Percentiles rank a stretch among this genome's conserved stretches.
Conservation (phyloP, 768 basidiomycete species). For the Lactarius tabidus region DNA sequence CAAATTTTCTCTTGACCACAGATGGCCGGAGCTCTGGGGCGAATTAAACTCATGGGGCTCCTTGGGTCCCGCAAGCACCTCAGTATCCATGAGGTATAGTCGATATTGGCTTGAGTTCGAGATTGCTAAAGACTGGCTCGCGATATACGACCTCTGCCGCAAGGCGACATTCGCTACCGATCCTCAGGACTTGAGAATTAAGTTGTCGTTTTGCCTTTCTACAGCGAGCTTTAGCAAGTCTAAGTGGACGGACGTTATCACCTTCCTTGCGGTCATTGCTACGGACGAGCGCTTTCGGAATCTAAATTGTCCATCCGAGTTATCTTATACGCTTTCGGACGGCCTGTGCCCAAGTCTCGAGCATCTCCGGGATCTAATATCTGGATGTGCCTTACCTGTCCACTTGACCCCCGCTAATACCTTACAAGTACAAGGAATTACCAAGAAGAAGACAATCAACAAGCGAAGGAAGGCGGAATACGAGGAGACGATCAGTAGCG, state of each 20-base stretch:
- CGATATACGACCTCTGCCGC: slow-evolving; percentile 11
- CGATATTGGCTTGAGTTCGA: slow-evolving; percentile 14
- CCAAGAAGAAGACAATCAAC: neutral
- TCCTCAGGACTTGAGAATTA: neutral
- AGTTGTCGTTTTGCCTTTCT: slow-evolving; percentile 7
- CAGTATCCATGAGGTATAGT: neutral
- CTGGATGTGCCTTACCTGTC: neutral
- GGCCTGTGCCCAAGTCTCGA: neutral
- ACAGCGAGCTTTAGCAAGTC: slow-evolving; percentile 4
- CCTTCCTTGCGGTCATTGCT: neutral
- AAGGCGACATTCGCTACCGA: neutral
- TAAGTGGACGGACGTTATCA: neutral
- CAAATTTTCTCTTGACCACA: neutral
- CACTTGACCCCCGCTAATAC: neutral
- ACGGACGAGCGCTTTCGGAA: neutral
- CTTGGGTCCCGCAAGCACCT: neutral
- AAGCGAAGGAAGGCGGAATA: neutral
- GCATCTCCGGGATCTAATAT: neutral
- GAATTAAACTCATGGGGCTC: neutral
- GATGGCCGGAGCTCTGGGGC: neutral
- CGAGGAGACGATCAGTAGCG: neutral
- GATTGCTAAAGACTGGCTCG: slow-evolving; percentile 8
- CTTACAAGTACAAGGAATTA: neutral
- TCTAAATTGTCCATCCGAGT: neutral
- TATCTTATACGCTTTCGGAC: slow-evolving; percentile 7